Evolutionary conservation across 768 basidiomycete species (phyloP).

Genomic region (Tricholoma flavovirens): DNA sequence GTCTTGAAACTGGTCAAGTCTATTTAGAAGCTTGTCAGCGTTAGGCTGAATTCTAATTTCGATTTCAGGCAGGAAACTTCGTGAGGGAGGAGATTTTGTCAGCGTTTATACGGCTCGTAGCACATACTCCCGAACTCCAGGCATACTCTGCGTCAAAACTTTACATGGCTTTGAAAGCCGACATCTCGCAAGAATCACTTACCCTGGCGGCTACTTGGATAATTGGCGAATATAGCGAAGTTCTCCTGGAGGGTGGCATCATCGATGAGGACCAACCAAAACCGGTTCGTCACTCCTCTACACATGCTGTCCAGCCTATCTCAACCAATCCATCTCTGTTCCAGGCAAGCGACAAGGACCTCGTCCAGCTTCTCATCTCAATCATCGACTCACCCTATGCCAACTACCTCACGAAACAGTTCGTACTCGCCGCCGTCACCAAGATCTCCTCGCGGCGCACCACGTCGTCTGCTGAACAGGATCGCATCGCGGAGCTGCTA

Average conservation of each 20-base stretch:
- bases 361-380: constrained; percentile 81
- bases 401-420: constrained; percentile 87
- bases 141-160: constrained; percentile 91
- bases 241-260: constrained; percentile 80
- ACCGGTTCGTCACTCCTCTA: constrained; percentile 37
- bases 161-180: constrained; percentile 78
- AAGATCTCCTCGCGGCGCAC: constrained; percentile 84
- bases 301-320: background rate
- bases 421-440: constrained; percentile 82
- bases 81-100: constrained; percentile 95
- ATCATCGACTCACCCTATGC: constrained; percentile 92
- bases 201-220: constrained; percentile 94
- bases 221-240: constrained; percentile 93
- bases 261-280: constrained; percentile 68
- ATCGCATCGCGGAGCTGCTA: constrained; percentile 73
- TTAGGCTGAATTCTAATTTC: constrained; percentile 1
- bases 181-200: constrained; percentile 95
- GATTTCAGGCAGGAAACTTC: constrained; percentile 85
- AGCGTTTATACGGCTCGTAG: constrained; percentile 91
- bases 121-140: constrained; percentile 95
- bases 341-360: constrained; percentile 73
- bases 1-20: constrained; percentile 79
- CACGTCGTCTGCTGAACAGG: constrained; percentile 61
- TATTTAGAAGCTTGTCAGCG: background rate
- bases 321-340: constrained; percentile 3